A percentile compares a stretch with the other conserved stretches of the same genome.
Evolutionary conservation across 257 asterid species (phyloP).

Genomic region (Jacaranda copaia): DNA sequence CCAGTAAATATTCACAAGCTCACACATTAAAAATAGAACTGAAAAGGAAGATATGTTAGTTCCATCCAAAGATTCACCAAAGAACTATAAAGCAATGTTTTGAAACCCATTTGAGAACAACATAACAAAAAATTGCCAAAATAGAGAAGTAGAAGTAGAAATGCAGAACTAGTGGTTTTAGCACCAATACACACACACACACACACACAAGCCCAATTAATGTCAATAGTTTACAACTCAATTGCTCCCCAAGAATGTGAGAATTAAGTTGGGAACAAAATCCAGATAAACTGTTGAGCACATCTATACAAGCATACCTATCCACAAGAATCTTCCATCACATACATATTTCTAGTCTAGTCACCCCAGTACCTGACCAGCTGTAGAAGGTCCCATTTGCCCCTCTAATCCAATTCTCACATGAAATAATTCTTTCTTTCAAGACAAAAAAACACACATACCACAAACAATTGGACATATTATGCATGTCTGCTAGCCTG

Average conservation of each 20-base stretch:
- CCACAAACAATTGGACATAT: constrained; percentile 24
- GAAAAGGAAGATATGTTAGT: too few species aligned
- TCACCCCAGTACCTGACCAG: constrained; percentile 43
- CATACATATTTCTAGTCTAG: constrained; percentile 28
- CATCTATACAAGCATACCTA: constrained; percentile 32
- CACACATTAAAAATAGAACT: neutral
- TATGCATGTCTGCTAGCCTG: constrained; percentile 23
- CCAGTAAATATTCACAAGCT: neutral
- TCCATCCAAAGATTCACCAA: neutral
- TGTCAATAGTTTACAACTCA: constrained; percentile 18
- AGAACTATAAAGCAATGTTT: neutral
- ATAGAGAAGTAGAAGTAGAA: too few species aligned
- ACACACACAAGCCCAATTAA: neutral
- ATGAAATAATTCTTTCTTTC: constrained; percentile 26
- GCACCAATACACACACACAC: too few species aligned
- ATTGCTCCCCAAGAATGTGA: constrained; percentile 7
- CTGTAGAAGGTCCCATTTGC: constrained; percentile 42
- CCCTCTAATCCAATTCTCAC: constrained; percentile 30
- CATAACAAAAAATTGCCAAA: too few species aligned
- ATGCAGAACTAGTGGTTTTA: neutral
- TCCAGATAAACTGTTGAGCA: constrained; percentile 27
- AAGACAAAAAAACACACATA: constrained; percentile 15
- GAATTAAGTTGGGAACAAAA: constrained; percentile 23
- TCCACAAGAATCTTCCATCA: constrained; percentile 46
- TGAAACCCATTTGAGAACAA: too few species aligned